Conservation (phyloP, 2,329 filamentous ascomycete species). For the Talaromyces sp. region DNA sequence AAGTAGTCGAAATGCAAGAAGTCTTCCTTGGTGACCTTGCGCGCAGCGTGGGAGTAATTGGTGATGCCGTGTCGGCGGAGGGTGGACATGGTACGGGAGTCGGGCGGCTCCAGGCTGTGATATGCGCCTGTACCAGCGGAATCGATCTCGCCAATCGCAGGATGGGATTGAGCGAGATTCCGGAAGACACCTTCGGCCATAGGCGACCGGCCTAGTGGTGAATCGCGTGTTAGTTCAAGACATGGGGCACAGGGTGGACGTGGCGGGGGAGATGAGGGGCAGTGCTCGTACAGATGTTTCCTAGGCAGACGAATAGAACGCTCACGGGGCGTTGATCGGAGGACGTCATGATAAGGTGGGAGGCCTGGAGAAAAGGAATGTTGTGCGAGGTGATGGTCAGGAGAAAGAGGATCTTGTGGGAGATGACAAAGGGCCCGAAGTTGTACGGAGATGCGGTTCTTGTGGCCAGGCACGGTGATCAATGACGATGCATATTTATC, state of each 20-base stretch:
- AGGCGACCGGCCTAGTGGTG: slow-evolving; percentile 66
- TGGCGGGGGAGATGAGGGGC: slow-evolving; percentile 1
- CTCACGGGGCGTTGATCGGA: slow-evolving; percentile 52
- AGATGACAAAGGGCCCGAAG: background rate
- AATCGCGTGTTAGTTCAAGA: slow-evolving; percentile 4
- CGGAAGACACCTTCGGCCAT: slow-evolving; percentile 97
- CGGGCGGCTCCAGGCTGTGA: slow-evolving; percentile 75
- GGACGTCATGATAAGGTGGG: slow-evolving; percentile 24
- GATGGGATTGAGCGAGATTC: slow-evolving; percentile 62
- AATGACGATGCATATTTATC: too few species aligned
- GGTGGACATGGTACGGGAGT: slow-evolving; percentile 80
- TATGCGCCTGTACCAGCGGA: slow-evolving; percentile 91
- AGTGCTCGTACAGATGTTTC: slow-evolving; percentile 76
- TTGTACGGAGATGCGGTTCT: background rate
- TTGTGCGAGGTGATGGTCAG: background rate
- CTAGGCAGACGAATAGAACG: slow-evolving; percentile 92
- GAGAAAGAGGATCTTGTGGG: background rate
- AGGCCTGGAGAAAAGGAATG: background rate
- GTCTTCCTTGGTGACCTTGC: slow-evolving; percentile 72
- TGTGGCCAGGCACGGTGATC: background rate
- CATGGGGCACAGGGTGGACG: background rate
- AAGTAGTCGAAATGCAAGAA: slow-evolving; percentile 90
- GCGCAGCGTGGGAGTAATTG: slow-evolving; percentile 74
- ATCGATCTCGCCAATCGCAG: slow-evolving; percentile 71
- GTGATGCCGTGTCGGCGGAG: slow-evolving; percentile 73